Percentiles rank a stretch among this genome's conserved stretches.
These are phyloP conservation scores for Xylariaceae sp. DNA, from an alignment of 2,329 filamentous ascomycete species.

Conservation along the genomic window DNA sequence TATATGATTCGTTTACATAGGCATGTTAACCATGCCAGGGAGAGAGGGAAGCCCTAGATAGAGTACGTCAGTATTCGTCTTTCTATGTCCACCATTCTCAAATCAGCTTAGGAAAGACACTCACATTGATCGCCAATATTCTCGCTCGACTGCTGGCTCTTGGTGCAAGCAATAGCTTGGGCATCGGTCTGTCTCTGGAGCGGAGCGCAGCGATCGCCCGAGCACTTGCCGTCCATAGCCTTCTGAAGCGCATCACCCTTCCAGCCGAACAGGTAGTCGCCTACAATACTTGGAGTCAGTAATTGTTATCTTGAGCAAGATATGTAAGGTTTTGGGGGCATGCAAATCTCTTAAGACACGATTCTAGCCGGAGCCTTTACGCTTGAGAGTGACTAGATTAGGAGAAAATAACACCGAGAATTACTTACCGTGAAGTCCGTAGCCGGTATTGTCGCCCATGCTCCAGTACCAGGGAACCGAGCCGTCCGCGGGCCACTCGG, in stretches of 20 bases:
- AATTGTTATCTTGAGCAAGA: too few species aligned
- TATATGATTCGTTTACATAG: constrained; percentile 16
- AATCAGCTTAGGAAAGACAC: not conserved
- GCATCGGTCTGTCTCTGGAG: constrained; percentile 42
- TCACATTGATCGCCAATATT: constrained; percentile 36
- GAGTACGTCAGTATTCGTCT: constrained; percentile 6
- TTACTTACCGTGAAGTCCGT: constrained; percentile 47
- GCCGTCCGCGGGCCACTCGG: constrained; percentile 45
- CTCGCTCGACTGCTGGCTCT: constrained; percentile 34
- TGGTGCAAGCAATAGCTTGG: constrained; percentile 41
- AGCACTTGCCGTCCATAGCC: constrained; percentile 45
- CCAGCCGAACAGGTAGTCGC: constrained; percentile 51
- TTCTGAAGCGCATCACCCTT: constrained; percentile 47
- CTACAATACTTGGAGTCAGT: too few species aligned
- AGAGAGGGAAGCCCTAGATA: constrained; percentile 24
- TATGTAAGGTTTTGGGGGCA: too few species aligned
- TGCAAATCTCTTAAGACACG: too few species aligned
- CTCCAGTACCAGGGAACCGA: constrained; percentile 42
- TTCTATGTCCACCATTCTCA: not conserved
- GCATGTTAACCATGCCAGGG: constrained; percentile 22
- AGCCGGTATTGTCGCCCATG: constrained; percentile 45
- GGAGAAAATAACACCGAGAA: too few species aligned
- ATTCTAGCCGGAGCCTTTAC: too few species aligned
- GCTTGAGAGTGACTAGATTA: too few species aligned
- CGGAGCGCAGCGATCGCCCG: constrained; percentile 41